Evolutionary conservation across 148 eudicot genomes (phyloP).

Genomic region (Diospyros kaki): DNA sequence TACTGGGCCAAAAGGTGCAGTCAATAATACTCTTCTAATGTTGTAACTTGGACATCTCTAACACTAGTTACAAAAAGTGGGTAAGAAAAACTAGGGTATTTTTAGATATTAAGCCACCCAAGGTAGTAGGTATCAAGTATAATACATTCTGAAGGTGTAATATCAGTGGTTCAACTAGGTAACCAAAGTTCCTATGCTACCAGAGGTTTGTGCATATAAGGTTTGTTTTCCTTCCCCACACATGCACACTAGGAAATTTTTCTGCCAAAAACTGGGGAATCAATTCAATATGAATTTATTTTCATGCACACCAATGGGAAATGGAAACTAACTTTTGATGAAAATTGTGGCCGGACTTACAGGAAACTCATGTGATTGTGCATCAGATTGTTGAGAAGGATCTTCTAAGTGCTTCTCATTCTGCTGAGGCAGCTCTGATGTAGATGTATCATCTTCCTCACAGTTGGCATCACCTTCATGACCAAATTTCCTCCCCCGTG

Average conservation of each 20-base stretch:
- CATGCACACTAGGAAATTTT: not conserved
- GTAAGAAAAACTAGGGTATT: too few species aligned
- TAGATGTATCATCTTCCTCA: slow-evolving; percentile 60
- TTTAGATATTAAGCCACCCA: too few species aligned
- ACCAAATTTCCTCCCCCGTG: slow-evolving; percentile 59
- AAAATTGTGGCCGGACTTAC: slow-evolving; percentile 33
- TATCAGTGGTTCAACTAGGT: not conserved
- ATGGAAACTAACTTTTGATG: not conserved
- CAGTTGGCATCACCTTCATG: slow-evolving; percentile 49
- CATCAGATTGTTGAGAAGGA: slow-evolving; percentile 34
- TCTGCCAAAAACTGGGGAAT: not conserved
- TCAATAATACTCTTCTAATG: too few species aligned
- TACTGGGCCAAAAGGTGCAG: too few species aligned
- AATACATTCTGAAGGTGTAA: not conserved
- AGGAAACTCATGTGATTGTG: slow-evolving; percentile 45
- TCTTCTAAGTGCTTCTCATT: slow-evolving; percentile 58
- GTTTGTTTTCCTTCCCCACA: not conserved
- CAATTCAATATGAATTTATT: not conserved
- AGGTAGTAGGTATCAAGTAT: too few species aligned
- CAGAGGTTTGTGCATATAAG: not conserved
- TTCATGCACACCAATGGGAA: not conserved
- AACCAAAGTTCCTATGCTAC: not conserved
- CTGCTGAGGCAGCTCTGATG: slow-evolving; percentile 39
- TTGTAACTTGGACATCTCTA: too few species aligned
- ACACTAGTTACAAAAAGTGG: too few species aligned